phyloP scores from a whole-genome alignment of 345 rosid species.

The Sapria himalayana region DNA sequence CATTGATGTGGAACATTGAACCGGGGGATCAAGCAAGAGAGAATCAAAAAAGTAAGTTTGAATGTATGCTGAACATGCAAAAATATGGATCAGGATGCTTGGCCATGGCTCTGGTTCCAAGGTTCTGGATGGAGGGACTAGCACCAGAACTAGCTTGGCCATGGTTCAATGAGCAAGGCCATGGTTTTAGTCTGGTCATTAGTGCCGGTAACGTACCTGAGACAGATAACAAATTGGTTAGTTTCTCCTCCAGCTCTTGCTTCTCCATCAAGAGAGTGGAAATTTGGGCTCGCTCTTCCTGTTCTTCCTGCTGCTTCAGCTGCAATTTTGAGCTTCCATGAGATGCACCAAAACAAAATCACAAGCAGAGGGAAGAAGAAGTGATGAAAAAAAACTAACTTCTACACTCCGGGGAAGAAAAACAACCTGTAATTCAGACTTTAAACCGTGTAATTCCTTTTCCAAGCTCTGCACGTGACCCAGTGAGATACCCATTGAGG shows the following conservation, averaged over 20 bases:
- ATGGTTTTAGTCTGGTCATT: no score
- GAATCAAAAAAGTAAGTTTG: not conserved
- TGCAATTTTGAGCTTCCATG: constrained; percentile 17
- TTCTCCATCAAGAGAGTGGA: constrained; percentile 49
- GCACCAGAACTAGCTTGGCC: no score
- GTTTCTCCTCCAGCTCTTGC: constrained; percentile 52
- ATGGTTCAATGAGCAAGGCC: no score
- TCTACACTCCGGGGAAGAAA: no score
- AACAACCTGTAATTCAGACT: constrained; percentile 49
- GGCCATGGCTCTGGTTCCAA: no score
- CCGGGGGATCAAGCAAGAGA: not conserved
- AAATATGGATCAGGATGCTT: no score
- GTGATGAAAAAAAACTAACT: no score
- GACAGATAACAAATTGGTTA: no score
- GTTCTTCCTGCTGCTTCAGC: constrained; percentile 31
- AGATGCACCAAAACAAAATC: constrained; percentile 9
- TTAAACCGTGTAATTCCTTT: constrained; percentile 45
- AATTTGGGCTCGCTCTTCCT: constrained; percentile 43
- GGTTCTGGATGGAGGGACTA: no score
- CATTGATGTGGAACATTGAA: no score
- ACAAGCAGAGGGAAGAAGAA: constrained; percentile 3
- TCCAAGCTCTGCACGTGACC: constrained; percentile 51
- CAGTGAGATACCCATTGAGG: constrained; percentile 19
- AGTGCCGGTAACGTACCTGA: no score
- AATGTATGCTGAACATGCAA: no score